Evolutionary conservation across 208 protist genomes (phyloP), one percentile per base, ranked within the genome.

Genomic region (Wallacemonas collosoma): DNA sequence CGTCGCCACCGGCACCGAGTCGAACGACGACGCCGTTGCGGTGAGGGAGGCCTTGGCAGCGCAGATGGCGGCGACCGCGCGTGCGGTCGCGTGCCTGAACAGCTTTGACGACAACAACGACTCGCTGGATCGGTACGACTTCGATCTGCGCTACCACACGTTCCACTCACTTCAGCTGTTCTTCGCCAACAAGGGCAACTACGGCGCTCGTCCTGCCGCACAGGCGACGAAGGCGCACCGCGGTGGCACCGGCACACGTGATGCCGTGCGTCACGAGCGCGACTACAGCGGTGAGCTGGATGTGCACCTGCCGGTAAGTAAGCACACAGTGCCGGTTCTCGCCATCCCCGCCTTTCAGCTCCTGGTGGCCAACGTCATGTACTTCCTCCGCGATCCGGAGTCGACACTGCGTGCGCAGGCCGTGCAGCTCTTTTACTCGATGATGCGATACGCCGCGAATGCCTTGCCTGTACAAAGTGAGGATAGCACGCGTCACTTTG

Each of bases 101-200:
- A 91, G 84, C 70, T 96, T 94, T 70, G 77, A 74, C 9, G 82
- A 83, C 38, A 72, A 74, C 55, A 82, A 85, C 69, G 77, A 67
- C 12, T 63, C 72, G 3, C 74, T 91, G 14, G 83, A 89, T 45
- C 80, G 76, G 41, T 97, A 97, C 82, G 90, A 97, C 71, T 97
- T 91, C 73, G 93, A 95, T 41, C 79, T 91, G 26, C 88, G 93
- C 67, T 97, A 88, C 72, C 90, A 97, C 74, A 92, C 89, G 12
- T 86, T 94, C 45, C 82, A 89, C 71, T 84, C 90, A 4, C 80
- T 97, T 45, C 69, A 79, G 58, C 71, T 83, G 54, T 94, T 95
- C 80, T 95, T 97, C 72, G 17, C 56, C n/a, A 83, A 90, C 72
- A 83, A 90, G 56, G 85, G 88, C 51, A 89, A 89, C 73, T 86